phyloP scores from a whole-genome alignment of 192 early-diverging fungal species.

The Dissophora ornata region DNA sequence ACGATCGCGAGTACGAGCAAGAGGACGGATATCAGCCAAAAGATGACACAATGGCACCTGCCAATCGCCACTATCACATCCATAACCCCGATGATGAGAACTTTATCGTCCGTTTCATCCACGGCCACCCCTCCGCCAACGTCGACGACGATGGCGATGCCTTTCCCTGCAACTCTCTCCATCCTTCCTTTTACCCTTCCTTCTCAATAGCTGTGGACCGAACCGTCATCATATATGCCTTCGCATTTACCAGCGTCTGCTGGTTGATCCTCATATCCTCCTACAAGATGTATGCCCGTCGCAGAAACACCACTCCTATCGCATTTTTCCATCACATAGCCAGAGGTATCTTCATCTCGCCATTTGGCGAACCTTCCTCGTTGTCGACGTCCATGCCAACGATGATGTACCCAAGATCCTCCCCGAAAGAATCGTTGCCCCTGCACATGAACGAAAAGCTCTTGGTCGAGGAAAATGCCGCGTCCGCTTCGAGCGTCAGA shows the following conservation, averaged over 20 bases:
- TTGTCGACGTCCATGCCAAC: too few species aligned
- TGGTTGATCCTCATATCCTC: not conserved
- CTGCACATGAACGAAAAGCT: not conserved
- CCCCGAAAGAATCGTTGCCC: not conserved
- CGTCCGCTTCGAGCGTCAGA: not conserved
- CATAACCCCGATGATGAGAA: not conserved
- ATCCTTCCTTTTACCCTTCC: not conserved
- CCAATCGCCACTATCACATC: too few species aligned
- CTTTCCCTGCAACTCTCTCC: not conserved
- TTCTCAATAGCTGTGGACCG: not conserved
- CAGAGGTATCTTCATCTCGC: not conserved
- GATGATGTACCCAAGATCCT: too few species aligned
- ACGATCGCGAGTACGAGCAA: too few species aligned
- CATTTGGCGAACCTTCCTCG: constrained; percentile 3
- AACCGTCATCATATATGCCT: too few species aligned
- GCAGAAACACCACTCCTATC: not conserved
- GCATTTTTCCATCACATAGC: constrained; percentile 32
- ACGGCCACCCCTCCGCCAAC: not conserved
- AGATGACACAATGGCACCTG: too few species aligned
- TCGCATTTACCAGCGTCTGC: too few species aligned
- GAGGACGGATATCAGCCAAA: too few species aligned
- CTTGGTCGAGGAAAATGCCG: not conserved
- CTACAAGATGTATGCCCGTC: constrained; percentile 21
- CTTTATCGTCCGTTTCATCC: constrained; percentile 4
- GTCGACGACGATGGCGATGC: not conserved